Evolutionary conservation across 371 early-diverging fungal genomes (phyloP).

Genomic region (Zopfochytrium polystomum): DNA sequence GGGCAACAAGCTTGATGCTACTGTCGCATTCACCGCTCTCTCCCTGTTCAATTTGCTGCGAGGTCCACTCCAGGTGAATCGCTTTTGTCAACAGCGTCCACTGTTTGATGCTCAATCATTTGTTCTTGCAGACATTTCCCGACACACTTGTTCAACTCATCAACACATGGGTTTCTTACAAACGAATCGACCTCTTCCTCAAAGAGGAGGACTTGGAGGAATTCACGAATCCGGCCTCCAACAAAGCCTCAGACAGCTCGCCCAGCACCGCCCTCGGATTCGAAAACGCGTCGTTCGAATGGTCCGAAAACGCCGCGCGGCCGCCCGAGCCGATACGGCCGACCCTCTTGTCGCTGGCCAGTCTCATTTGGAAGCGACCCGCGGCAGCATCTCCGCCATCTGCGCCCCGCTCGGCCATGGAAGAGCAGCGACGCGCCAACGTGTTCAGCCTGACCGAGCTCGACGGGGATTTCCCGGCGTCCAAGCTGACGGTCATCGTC

Average conservation of each 20-base stretch:
- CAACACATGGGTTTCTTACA: constrained; percentile 24
- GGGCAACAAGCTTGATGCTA: constrained; percentile 34
- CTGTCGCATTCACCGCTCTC: constrained; percentile 46
- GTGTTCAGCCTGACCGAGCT: constrained; percentile 19
- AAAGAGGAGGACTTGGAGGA: constrained; percentile 26
- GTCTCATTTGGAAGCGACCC: too few relatives aligned
- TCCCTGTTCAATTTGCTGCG: too few relatives aligned
- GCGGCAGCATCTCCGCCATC: not conserved
- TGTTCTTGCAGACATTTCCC: constrained; percentile 21
- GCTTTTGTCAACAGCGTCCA: too few relatives aligned
- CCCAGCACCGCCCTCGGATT: not conserved
- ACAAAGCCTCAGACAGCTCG: not conserved
- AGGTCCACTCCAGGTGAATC: not conserved
- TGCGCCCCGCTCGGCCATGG: not conserved
- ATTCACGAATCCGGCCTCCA: not conserved
- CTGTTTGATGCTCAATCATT: too few relatives aligned
- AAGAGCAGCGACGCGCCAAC: not conserved
- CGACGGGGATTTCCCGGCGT: constrained; percentile 52
- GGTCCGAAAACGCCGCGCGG: not conserved
- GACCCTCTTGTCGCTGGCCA: not conserved
- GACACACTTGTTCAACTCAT: constrained; percentile 17
- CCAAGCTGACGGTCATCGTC: constrained; percentile 60
- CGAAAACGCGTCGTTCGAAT: not conserved
- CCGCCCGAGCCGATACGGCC: not conserved
- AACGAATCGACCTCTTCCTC: constrained; percentile 21